Evolutionary conservation across 2,329 filamentous ascomycete species (phyloP).

Genomic region (Pyrenochaeta sp.): DNA sequence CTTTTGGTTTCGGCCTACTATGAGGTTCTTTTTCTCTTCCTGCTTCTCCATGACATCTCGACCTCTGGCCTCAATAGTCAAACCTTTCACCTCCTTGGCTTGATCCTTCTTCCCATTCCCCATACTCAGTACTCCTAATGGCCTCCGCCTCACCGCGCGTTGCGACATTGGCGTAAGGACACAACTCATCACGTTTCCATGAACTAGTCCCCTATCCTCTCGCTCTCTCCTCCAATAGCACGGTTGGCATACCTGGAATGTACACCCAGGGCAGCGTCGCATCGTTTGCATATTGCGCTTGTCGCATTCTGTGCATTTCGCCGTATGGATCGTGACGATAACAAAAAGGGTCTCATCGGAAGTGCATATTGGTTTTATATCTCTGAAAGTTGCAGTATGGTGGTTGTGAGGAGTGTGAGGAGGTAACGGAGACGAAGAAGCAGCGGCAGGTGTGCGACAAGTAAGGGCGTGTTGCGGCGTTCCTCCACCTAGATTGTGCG

Average conservation of each 20-base stretch:
- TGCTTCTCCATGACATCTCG: neutral
- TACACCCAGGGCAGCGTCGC: conserved; percentile 45
- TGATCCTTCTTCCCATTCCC: neutral
- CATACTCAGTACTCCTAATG: neutral
- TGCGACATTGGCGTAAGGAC: neutral
- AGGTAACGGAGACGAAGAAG: conserved; percentile 4
- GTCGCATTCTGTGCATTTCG: conserved; percentile 50
- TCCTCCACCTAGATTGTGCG: neutral
- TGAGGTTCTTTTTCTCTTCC: neutral
- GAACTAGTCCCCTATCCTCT: conserved; percentile 23
- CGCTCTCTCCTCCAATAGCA: conserved; percentile 29
- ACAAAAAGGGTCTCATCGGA: conserved; percentile 30
- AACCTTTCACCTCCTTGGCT: neutral
- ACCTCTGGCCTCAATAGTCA: too few relatives aligned
- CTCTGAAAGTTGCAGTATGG: neutral
- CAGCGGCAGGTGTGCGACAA: neutral
- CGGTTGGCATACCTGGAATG: conserved; percentile 42
- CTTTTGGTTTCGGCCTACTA: neutral
- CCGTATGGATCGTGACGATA: conserved; percentile 41
- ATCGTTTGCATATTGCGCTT: conserved; percentile 40
- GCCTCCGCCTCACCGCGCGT: conserved; percentile 9
- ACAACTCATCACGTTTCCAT: conserved; percentile 30
- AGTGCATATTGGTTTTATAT: conserved; percentile 17
- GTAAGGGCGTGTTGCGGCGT: neutral
- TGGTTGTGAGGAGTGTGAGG: conserved; percentile 18